These are phyloP conservation scores for Fraxinus paxiana DNA, from an alignment of 305 asterid genomes.

Conservation along the genomic window DNA sequence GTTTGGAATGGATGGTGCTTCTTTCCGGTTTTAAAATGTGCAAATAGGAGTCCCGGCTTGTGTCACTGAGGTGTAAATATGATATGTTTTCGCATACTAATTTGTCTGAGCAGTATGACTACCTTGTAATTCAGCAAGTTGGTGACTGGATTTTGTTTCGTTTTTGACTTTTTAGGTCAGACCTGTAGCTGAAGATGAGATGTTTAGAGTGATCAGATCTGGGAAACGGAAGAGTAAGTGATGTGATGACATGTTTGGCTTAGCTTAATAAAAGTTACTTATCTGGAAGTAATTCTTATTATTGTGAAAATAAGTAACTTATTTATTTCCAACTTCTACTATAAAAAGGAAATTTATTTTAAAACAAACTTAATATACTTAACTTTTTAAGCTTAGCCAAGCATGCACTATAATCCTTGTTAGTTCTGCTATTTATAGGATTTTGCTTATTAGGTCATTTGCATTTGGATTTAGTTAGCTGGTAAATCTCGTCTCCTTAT, in stretches of 20 bases:
- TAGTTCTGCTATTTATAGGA: background rate
- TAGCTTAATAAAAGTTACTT: background rate
- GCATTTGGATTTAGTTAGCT: background rate
- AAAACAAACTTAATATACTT: background rate
- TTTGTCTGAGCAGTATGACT: slow-evolving; percentile 4
- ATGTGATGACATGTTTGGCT: background rate
- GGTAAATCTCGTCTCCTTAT: background rate
- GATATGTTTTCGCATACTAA: background rate
- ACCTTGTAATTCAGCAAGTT: background rate
- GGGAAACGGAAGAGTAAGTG: slow-evolving; percentile 93
- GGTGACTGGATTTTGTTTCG: background rate
- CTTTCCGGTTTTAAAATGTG: background rate
- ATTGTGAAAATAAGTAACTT: background rate
- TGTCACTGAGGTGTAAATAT: background rate
- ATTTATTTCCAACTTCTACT: background rate
- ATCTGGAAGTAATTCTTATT: background rate
- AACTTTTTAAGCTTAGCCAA: background rate
- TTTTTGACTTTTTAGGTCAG: slow-evolving; percentile 56
- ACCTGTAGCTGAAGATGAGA: slow-evolving; percentile 97
- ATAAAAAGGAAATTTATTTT: background rate
- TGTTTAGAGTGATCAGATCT: slow-evolving; percentile 89
- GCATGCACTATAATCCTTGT: background rate
- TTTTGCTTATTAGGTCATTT: background rate
- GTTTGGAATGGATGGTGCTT: background rate
- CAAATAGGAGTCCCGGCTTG: background rate